These are phyloP conservation scores for Rhododendron molle DNA, from an alignment of 148 eudicot genomes.

Conservation along the genomic window DNA sequence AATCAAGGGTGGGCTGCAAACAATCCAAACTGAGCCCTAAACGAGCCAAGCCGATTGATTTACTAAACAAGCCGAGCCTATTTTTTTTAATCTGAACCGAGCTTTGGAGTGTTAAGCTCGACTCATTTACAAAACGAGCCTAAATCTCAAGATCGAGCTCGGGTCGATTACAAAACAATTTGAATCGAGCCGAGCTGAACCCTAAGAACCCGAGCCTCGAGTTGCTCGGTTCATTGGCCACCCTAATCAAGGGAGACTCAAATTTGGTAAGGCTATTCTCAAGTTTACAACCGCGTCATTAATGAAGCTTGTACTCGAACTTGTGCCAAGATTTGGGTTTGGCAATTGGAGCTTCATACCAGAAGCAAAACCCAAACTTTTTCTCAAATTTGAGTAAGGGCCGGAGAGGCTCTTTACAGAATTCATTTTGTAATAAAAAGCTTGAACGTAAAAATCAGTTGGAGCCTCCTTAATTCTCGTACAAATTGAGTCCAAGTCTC, in stretches of 20 bases:
- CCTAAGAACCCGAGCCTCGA: not conserved
- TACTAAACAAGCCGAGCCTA: not conserved
- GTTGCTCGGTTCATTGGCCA: not conserved
- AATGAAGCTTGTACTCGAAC: no score
- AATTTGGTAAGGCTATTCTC: not conserved
- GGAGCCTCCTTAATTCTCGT: not conserved
- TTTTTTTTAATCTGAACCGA: not conserved
- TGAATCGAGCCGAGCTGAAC: not conserved
- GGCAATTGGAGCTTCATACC: no score
- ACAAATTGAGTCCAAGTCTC: not conserved
- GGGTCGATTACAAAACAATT: no score
- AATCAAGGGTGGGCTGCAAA: not conserved
- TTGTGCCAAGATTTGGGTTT: no score
- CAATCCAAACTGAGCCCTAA: not conserved
- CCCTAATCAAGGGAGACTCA: not conserved
- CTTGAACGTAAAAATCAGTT: no score
- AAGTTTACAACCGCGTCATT: no score
- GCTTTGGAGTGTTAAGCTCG: not conserved
- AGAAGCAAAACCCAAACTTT: not conserved
- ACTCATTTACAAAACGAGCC: not conserved
- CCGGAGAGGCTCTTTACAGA: not conserved
- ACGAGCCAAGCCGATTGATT: not conserved
- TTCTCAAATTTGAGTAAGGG: not conserved
- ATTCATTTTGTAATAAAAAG: no score
- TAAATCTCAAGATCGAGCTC: not conserved